These are phyloP conservation scores for Trypanosoma rangeli DNA, from an alignment of 208 protist species.

Conservation along the genomic window DNA sequence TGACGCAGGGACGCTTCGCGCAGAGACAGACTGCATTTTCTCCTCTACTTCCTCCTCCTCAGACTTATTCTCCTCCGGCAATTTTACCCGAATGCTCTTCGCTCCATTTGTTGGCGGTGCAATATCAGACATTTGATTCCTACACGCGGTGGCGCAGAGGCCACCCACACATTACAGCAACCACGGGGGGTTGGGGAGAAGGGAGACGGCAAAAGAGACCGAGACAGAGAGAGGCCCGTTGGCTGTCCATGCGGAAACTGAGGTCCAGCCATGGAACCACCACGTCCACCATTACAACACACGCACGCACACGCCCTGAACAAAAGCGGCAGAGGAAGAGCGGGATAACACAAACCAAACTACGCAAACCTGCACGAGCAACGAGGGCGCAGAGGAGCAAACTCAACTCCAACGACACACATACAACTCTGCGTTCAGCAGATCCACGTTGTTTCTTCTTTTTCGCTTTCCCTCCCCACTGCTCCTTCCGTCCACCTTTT, in stretches of 20 bases:
- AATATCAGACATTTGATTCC: not conserved
- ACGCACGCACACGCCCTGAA: not conserved
- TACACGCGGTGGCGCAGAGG: not conserved
- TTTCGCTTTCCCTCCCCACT: not conserved
- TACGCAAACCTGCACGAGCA: not conserved
- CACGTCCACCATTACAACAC: not conserved
- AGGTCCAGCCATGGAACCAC: not conserved
- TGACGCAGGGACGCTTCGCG: not conserved
- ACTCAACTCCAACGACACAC: not conserved
- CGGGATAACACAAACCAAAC: not conserved
- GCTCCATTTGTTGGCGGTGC: not conserved
- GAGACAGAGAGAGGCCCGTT: not conserved
- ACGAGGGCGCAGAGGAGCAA: not conserved
- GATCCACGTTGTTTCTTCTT: not conserved
- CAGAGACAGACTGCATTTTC: not conserved
- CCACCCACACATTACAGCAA: not conserved
- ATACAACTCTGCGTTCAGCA: not conserved
- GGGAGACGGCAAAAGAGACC: slow-evolving; percentile 1
- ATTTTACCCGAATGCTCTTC: not conserved
- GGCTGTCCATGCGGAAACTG: not conserved
- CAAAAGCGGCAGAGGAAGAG: slow-evolving; percentile 2
- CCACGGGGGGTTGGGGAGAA: too few relatives aligned
- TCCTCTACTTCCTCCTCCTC: not conserved
- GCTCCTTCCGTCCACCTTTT: not conserved
- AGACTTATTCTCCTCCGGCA: not conserved